Percentiles rank a stretch among this genome's conserved stretches.
These are phyloP conservation scores for Senecio squalidus DNA, from an alignment of 140 eudicot species.

Conservation along the genomic window DNA sequence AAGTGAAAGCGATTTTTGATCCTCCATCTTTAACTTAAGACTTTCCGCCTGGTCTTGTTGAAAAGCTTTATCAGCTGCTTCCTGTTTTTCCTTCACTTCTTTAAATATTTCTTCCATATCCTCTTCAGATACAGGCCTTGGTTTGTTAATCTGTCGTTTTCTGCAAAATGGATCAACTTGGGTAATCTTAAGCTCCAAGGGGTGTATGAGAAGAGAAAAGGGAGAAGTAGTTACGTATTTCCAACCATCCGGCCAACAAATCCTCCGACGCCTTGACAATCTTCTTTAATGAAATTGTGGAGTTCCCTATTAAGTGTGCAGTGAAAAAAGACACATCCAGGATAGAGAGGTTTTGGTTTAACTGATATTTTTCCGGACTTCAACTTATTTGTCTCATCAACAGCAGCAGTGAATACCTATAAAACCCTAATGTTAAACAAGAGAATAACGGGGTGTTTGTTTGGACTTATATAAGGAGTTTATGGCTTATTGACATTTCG, in stretches of 20 bases:
- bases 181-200: too few species aligned
- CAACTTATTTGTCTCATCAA: conserved; percentile 57
- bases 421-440: background rate
- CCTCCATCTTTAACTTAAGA: background rate
- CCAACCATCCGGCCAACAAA: conserved; percentile 88
- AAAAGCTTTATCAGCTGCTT: conserved; percentile 63
- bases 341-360: conserved; percentile 71
- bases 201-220: too few species aligned
- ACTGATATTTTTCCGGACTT: conserved; percentile 64
- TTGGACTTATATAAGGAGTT: too few species aligned
- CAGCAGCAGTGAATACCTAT: conserved; percentile 72
- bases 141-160: conserved; percentile 67
- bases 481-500: too few species aligned
- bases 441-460: too few species aligned
- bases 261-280: conserved; percentile 72
- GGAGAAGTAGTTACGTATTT: conserved; percentile 49
- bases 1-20: conserved; percentile 9
- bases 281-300: conserved; percentile 69
- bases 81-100: conserved; percentile 85
- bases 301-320: conserved; percentile 73
- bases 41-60: conserved; percentile 44
- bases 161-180: too few species aligned
- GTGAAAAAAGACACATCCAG: conserved; percentile 74
- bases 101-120: conserved; percentile 69
- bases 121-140: conserved; percentile 62